Evolutionary conservation across 1,284 basidiomycete species (phyloP), one percentile per base, ranked within the genome.

Genomic region (Heterobasidion parviporum): DNA sequence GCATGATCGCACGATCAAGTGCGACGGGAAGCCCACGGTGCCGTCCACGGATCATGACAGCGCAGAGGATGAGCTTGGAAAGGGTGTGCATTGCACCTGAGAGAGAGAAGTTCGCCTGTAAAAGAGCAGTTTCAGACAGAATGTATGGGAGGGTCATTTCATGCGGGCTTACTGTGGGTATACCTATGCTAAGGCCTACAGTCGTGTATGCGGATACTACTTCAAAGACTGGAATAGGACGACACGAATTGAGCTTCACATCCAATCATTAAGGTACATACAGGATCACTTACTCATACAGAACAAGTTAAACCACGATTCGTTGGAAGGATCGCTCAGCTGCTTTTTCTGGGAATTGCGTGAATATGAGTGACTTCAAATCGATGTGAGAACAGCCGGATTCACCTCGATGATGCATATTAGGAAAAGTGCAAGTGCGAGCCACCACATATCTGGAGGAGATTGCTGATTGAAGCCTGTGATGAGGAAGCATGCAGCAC

Each of bases 401-500:
- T 32, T 20, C 36, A 70, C 88, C 79, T 97, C 94, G 54, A 94
- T 85, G 61, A 95, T 93, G 66, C 92, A 95, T 36, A 95, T 75
- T 2, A 94, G 68, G 70, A 92, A 90, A n/a, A 94, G 68, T 0
- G 89, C 89, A 5, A 89, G 67, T 0, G 77, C 86, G 12, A 94
- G 68, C 90, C 90, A 94, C 92, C 92, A 94, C 81, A 94, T 90
- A 71, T 94, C 91, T 89, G 57, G 18, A 48, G n/a, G n/a, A n/a
- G n/a, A n/a, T n/a, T n/a, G n/a, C n/a, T n/a, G n/a, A n/a, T n/a
- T n/a, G n/a, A n/a, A n/a, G n/a, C n/a, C n/a, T n/a, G n/a, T n/a
- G 26, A 26, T 26, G 26, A 26, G 26, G 26, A 26, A 26, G 26
- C 26, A 26, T 26, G 26, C 5, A 26, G 5, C 26, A 26, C 2